Base-by-base conservation (phyloP, 1,284 basidiomycete genomes). In the Papiliotrema terrestris region DNA sequence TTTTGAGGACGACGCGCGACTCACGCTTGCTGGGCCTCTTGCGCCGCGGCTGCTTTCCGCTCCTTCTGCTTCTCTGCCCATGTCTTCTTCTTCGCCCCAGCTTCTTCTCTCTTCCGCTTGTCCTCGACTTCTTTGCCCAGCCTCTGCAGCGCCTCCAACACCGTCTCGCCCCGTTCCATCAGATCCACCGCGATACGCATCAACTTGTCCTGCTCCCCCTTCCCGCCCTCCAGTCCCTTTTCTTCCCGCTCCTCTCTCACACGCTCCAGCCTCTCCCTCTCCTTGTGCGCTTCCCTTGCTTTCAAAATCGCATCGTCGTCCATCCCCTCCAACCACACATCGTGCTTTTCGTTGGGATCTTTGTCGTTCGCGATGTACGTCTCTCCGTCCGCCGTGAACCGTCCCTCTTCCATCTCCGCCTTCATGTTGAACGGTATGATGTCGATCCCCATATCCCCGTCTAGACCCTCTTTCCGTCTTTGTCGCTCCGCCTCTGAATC, bases 371-470 rank as follows among this genome's bases (percentile, higher is more conserved):
- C 84, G 52, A 93, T 83, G 73, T 94, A 97, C 55, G 78, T 85
- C 52, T 76, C 74, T 45, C 96, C 96, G 67, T 98, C 95, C 55
- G 88, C 89, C 11, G 92, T 88, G 79, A 99, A 97, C 67, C 92
- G 89, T 35, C 96, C 96, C 73, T 96, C 91, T 67, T 90, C 86
- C 87, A 99, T 94, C 82, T 99, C 96, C 63, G 89, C 87, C 63
- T 93, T 89, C 96, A 99, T 98, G 76, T 99, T 97, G 83, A 99
- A 99, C 32, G 89, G 88, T 8, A 91, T 94, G 14, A 98, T 73
- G 67, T 94, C 89, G 75, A 81, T 92, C 1, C 94, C 96, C 93
- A 96, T 95, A 23, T 89, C 90, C 29, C 66, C 68, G 38, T 73
- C 71, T 11, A 71, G 53, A 14, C 52, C 59, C 29, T 60, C 37